Conservation (phyloP, 176 grass and related monocot genomes). For the Rhynchospora tenuis region DNA sequence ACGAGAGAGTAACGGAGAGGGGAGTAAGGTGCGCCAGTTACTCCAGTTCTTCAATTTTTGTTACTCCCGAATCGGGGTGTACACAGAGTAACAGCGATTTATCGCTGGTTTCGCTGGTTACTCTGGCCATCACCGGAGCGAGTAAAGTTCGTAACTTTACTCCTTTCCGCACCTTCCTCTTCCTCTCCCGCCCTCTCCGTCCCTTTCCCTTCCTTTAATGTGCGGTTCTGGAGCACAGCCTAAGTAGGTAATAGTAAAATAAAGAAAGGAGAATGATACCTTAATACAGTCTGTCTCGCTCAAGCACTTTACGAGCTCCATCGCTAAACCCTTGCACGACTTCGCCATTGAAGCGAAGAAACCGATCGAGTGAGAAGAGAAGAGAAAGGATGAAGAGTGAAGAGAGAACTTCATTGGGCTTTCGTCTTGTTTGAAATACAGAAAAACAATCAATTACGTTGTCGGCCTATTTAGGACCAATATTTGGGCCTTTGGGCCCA, state of each 20-base stretch:
- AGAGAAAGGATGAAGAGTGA: background rate
- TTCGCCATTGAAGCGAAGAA: constrained; percentile 44
- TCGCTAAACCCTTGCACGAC: constrained; percentile 88
- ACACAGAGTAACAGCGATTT: too few relatives aligned
- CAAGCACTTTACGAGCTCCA: constrained; percentile 99
- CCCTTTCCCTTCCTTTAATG: too few relatives aligned
- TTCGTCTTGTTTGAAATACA: background rate
- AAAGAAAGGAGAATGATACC: constrained; percentile 27
- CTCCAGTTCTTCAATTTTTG: too few relatives aligned
- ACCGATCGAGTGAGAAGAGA: background rate
- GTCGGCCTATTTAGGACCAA: background rate
- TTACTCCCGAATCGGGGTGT: too few relatives aligned
- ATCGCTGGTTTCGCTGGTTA: too few relatives aligned
- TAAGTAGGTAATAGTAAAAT: background rate
- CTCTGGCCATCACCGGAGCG: too few relatives aligned
- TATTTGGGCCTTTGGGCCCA: background rate
- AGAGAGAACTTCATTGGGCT: background rate
- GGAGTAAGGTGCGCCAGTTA: too few relatives aligned
- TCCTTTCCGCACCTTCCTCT: too few relatives aligned
- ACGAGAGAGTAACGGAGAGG: too few relatives aligned
- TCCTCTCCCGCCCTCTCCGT: too few relatives aligned
- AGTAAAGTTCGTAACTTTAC: too few relatives aligned
- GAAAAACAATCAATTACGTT: background rate
- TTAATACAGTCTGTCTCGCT: constrained; percentile 87
- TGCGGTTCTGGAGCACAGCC: too few relatives aligned